phyloP scores from a whole-genome alignment of 176 grass and related monocot species.

The Carex littledalei region DNA sequence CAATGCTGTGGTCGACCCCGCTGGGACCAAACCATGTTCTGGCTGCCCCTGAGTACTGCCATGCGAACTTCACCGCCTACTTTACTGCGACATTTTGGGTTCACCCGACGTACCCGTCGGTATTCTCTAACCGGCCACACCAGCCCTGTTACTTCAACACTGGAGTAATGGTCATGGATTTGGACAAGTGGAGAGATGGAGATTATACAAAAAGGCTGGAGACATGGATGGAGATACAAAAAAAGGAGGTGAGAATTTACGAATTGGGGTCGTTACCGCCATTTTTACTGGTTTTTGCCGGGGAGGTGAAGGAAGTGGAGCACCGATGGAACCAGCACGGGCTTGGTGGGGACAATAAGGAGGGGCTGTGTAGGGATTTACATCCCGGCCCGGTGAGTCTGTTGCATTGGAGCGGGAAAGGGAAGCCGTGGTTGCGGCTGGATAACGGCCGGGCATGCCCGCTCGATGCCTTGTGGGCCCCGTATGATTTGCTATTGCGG shows the following conservation, averaged over 20 bases:
- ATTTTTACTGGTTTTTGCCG: conserved; percentile 84
- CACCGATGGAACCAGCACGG: conserved; percentile 99
- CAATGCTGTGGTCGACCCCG: conserved; percentile 79
- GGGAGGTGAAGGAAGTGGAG: conserved; percentile 85
- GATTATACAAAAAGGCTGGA: conserved; percentile 72
- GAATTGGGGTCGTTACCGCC: conserved; percentile 87
- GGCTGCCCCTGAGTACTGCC: conserved; percentile 89
- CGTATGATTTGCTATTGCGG: conserved; percentile 76
- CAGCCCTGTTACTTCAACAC: conserved; percentile 97
- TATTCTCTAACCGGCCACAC: conserved; percentile 51
- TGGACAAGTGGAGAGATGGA: conserved; percentile 61
- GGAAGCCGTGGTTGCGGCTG: conserved; percentile 90
- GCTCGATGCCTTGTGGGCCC: conserved; percentile 81
- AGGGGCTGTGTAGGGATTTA: conserved; percentile 75
- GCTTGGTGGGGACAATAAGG: conserved; percentile 88
- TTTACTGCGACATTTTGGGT: conserved; percentile 86
- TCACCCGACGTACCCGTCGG: conserved; percentile 38
- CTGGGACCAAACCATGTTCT: conserved; percentile 52
- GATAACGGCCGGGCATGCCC: conserved; percentile 72
- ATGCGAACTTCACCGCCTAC: conserved; percentile 99
- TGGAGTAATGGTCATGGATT: conserved; percentile 97
- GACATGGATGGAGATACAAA: conserved; percentile 99
- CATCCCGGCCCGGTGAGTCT: conserved; percentile 87
- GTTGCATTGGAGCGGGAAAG: conserved; percentile 98
- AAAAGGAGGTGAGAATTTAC: conserved; percentile 85